Base-by-base conservation (phyloP, 257 asterid genomes). In the Solanum lignicaule region DNA sequence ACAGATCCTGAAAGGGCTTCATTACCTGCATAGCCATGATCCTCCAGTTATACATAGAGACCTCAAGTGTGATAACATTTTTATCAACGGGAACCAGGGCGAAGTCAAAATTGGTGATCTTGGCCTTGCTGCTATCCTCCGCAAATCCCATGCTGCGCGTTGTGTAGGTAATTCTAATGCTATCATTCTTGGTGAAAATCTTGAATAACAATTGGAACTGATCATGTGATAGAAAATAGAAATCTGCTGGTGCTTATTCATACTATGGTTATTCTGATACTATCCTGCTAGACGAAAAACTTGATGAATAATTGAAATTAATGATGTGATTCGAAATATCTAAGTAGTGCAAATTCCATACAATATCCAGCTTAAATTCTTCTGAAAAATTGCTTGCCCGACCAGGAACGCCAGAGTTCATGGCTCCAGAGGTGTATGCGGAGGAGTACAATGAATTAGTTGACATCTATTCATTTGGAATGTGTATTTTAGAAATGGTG, bases 11-110 rank as follows among this genome's bases (percentile, higher is more conserved):
- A 94, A 91, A 85, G 98, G 98, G 72, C 98, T 95, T 78, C 93
- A 92, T 78, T 95, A 95, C 83, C 98, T 95, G 89, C 98, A 95
- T 74, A 94, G 95, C 93, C 95, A 92, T 41, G 93, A 93, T 87
- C 98, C 97, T 83, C 98, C 98, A 39, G 94, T 96, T 33, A 94
- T 96, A 88, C 99, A 95, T 74, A 90, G 99, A 90, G 98, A 96
- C 94, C 97, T 95, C 88, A 95, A 95, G 84, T 95, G 98, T 85
- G 98, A 95, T 78, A 95, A 95, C 94, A 94, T 95, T 89, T 95
- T 95, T 18, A 90, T 95, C 72, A 95, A 95, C 87, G 98, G 98
- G 27, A 94, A 95, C 75, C 98, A 95, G 87, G 98, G 98, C 2
- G 95, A 95, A 90, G 98, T 95, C 88, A 95, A 95, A 86, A 95